These are phyloP conservation scores for Sabuloglossum arenarium DNA, from an alignment of 495 filamentous ascomycete genomes.

Conservation along the genomic window DNA sequence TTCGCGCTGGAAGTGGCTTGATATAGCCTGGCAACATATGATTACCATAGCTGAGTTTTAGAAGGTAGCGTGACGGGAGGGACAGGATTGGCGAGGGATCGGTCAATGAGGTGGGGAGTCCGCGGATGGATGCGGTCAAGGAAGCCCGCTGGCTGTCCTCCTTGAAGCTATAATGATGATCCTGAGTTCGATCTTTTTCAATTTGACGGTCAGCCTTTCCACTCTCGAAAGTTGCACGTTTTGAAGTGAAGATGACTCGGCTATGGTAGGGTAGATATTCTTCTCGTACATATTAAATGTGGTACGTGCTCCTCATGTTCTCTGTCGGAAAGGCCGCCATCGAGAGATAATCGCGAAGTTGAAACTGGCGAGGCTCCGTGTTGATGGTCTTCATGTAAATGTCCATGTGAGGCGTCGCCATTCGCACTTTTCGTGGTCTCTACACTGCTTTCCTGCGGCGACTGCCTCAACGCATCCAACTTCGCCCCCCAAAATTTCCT, in stretches of 20 bases:
- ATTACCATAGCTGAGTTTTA: constrained; percentile 6
- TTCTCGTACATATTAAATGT: constrained; percentile 35
- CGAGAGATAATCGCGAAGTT: neutral
- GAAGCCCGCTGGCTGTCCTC: constrained; percentile 16
- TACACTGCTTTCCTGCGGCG: neutral
- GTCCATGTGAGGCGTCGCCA: neutral
- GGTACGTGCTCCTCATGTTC: constrained; percentile 26
- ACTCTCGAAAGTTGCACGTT: too few species aligned
- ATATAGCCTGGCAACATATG: constrained; percentile 43
- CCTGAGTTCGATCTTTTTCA: constrained; percentile 2
- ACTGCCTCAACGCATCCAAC: constrained; percentile 6
- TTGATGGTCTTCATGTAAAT: neutral
- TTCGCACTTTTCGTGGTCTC: neutral
- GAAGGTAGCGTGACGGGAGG: constrained; percentile 17
- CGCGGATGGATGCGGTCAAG: constrained; percentile 19
- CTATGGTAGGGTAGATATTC: too few species aligned
- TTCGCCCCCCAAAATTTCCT: constrained; percentile 17
- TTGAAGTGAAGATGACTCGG: neutral
- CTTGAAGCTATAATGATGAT: constrained; percentile 10
- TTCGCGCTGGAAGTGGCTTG: constrained; percentile 44
- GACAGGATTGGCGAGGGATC: constrained; percentile 18
- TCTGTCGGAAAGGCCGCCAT: constrained; percentile 11
- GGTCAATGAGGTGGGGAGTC: constrained; percentile 19
- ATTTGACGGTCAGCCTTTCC: neutral
- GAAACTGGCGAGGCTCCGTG: constrained; percentile 2